Conservation (phyloP, 371 early-diverging fungal species). For the Rhizopus sp. region DNA sequence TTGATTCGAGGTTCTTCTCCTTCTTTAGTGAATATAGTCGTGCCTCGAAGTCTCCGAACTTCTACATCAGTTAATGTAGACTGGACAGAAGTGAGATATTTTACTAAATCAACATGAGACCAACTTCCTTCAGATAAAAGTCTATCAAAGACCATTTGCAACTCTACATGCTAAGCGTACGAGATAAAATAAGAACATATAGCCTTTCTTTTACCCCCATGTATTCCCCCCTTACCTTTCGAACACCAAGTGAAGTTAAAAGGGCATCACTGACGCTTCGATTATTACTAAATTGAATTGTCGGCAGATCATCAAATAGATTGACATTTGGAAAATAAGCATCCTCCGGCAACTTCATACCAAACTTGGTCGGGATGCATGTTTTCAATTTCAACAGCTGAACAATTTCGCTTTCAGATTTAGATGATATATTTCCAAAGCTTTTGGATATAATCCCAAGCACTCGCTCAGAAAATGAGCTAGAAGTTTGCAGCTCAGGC, state of each 20-base stretch:
- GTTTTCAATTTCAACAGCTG: conserved; percentile 43
- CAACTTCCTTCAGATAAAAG: conserved; percentile 80
- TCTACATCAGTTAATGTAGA: conserved; percentile 66
- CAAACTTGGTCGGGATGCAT: conserved; percentile 77
- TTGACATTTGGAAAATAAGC: conserved; percentile 82
- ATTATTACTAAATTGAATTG: conserved; percentile 56
- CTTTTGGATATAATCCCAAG: conserved; percentile 58
- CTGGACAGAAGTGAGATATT: conserved; percentile 76
- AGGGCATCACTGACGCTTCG: conserved; percentile 60
- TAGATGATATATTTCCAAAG: conserved; percentile 41
- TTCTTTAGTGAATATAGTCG: conserved; percentile 73
- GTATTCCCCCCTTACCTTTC: conserved; percentile 65
- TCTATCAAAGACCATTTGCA: conserved; percentile 86
- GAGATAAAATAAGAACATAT: background rate
- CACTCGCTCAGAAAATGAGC: conserved; percentile 68
- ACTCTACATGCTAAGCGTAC: conserved; percentile 70
- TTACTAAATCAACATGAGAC: conserved; percentile 85
- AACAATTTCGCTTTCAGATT: conserved; percentile 50
- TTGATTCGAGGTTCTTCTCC: conserved; percentile 35
- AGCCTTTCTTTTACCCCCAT: background rate
- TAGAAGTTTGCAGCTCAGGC: conserved; percentile 52
- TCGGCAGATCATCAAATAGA: conserved; percentile 83
- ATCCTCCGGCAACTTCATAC: conserved; percentile 70
- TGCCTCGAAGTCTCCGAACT: conserved; percentile 60
- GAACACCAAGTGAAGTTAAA: conserved; percentile 73